These are phyloP conservation scores for Hylodesmum podocarpum DNA, from an alignment of 306 rosid genomes.

Conservation along the genomic window DNA sequence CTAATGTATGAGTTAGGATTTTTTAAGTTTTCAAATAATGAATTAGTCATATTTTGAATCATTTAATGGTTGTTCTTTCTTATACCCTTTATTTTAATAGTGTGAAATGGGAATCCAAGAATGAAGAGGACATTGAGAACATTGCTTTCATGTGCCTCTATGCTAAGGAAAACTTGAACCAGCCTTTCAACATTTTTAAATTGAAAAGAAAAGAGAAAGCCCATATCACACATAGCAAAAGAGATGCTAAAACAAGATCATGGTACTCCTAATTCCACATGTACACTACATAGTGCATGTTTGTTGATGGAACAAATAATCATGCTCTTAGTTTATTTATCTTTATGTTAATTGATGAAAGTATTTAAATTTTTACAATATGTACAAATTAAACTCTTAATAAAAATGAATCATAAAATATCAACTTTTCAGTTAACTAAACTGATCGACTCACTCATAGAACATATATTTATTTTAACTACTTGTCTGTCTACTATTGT, in stretches of 20 bases:
- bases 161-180: slow-evolving; percentile 40
- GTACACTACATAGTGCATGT: too few species aligned
- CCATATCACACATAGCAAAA: slow-evolving; percentile 29
- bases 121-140: slow-evolving; percentile 31
- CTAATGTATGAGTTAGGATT: background rate
- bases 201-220: background rate
- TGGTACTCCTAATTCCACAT: slow-evolving; percentile 52
- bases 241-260: slow-evolving; percentile 40
- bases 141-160: slow-evolving; percentile 57
- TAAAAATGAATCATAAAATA: too few species aligned
- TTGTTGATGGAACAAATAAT: slow-evolving; percentile 7
- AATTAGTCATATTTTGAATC: slow-evolving; percentile 7
- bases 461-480: too few species aligned
- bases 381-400: too few species aligned
- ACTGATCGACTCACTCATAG: too few species aligned
- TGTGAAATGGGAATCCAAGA: slow-evolving; percentile 31
- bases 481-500: too few species aligned
- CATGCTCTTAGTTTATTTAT: background rate
- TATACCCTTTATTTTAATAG: background rate
- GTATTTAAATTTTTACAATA: too few species aligned
- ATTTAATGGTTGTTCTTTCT: slow-evolving; percentile 25
- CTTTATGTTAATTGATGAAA: too few species aligned
- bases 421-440: too few species aligned
- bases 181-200: slow-evolving; percentile 40
- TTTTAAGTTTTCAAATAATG: slow-evolving; percentile 26